phyloP scores from a whole-genome alignment of 1,284 basidiomycete genomes.

The Ganoderma leucocontextum region DNA sequence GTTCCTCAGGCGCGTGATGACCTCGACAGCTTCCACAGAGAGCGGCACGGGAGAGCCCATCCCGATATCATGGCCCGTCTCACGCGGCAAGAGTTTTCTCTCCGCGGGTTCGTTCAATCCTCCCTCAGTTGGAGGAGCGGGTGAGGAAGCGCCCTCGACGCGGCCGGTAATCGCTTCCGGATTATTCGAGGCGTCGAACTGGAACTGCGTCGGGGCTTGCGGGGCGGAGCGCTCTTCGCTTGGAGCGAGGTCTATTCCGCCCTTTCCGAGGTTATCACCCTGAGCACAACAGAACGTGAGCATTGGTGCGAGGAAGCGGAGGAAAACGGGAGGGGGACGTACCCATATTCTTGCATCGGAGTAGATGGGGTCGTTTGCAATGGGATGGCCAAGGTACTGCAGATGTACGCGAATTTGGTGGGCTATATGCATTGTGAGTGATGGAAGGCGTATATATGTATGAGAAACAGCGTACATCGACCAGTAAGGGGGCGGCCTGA shows the following conservation, averaged over 20 bases:
- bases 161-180: constrained; percentile 44
- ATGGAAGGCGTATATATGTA: neutral
- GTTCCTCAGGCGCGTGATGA: constrained; percentile 87
- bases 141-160: neutral
- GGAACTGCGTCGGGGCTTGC: constrained; percentile 62
- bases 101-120: neutral
- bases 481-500: constrained; percentile 87
- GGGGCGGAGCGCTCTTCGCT: constrained; percentile 72
- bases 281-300: constrained; percentile 36
- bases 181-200: constrained; percentile 44
- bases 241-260: constrained; percentile 82
- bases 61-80: constrained; percentile 89
- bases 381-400: constrained; percentile 93
- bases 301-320: neutral
- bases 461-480: constrained; percentile 68
- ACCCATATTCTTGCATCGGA: constrained; percentile 86
- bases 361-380: constrained; percentile 93
- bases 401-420: constrained; percentile 97
- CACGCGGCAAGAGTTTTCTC: constrained; percentile 71
- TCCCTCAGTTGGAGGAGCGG: neutral
- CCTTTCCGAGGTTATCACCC: constrained; percentile 79
- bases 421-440: constrained; percentile 54
- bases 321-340: constrained; percentile 30
- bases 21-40: constrained; percentile 83
- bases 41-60: constrained; percentile 88